A percentile compares a stretch with the other conserved stretches of the same genome.
Evolutionary conservation across 1,139 yeast species (phyloP).

Genomic region (Spencermartinsiella ligniputridi): DNA sequence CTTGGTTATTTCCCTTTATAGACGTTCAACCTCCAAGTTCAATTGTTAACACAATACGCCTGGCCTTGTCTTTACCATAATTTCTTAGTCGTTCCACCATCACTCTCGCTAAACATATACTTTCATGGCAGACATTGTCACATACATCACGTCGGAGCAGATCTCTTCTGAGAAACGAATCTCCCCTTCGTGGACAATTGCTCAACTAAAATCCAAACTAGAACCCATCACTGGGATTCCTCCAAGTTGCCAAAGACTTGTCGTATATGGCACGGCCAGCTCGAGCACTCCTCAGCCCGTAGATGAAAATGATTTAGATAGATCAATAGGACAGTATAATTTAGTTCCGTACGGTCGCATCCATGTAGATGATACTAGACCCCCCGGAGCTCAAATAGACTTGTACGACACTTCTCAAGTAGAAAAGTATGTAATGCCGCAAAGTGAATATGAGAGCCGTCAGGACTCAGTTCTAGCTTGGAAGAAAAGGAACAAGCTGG

Average conservation of each 20-base stretch:
- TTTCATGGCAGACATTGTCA: conserved; percentile 35
- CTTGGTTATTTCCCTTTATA: no score
- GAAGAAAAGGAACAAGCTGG: conserved; percentile 65
- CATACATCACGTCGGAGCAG: conserved; percentile 59
- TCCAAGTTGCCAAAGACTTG: conserved; percentile 53
- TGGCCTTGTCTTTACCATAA: no score
- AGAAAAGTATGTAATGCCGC: conserved; percentile 51
- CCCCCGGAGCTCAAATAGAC: conserved; percentile 30
- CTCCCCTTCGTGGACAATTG: conserved; percentile 58
- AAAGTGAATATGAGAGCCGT: conserved; percentile 61
- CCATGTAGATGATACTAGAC: conserved; percentile 37
- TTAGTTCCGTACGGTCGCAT: conserved; percentile 33
- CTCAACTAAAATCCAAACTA: conserved; percentile 51
- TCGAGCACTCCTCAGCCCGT: conserved; percentile 36
- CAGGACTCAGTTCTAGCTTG: conserved; percentile 65
- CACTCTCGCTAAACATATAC: no score
- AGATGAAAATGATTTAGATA: conserved; percentile 6
- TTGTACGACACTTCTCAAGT: conserved; percentile 36
- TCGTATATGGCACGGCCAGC: conserved; percentile 43
- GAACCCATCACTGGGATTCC: conserved; percentile 79
- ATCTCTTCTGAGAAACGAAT: conserved; percentile 70
- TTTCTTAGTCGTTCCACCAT: no score
- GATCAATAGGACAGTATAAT: conserved; percentile 24
- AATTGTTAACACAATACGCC: no score
- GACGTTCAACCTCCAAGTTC: no score